Evolutionary conservation across 257 asterid genomes (phyloP).

Genomic region (Solanum appendiculatum): DNA sequence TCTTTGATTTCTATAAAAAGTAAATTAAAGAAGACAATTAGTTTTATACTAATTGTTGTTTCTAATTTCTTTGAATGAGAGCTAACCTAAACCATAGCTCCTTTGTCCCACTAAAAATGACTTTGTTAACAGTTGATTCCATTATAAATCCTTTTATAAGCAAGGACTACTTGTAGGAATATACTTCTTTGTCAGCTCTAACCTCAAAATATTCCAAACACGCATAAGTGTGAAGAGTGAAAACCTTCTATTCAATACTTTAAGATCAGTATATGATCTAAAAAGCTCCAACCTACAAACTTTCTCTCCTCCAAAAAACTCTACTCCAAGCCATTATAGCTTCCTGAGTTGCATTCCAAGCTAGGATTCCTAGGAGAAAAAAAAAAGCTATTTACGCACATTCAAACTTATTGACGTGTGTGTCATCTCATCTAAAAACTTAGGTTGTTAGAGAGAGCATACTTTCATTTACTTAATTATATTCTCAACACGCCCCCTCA

Average conservation of each 20-base stretch:
- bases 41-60: background rate
- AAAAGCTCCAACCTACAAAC: background rate
- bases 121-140: background rate
- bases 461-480: background rate
- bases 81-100: background rate
- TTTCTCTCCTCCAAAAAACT: background rate
- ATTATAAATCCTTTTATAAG: background rate
- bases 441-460: background rate
- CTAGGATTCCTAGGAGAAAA: background rate
- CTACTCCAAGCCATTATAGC: background rate
- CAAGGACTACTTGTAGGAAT: background rate
- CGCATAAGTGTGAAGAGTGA: background rate
- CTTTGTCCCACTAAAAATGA: background rate
- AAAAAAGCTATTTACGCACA: background rate
- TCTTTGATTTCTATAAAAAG: background rate
- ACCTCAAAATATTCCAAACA: background rate
- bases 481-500: too few relatives aligned
- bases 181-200: background rate
- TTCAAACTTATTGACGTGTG: background rate
- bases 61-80: background rate
- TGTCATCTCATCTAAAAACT: background rate
- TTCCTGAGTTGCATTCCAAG: background rate
- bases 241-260: background rate
- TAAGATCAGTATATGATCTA: background rate
- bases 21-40: background rate